Conservation (phyloP, 139 green algal species). For the Volvox reticuliferus region DNA sequence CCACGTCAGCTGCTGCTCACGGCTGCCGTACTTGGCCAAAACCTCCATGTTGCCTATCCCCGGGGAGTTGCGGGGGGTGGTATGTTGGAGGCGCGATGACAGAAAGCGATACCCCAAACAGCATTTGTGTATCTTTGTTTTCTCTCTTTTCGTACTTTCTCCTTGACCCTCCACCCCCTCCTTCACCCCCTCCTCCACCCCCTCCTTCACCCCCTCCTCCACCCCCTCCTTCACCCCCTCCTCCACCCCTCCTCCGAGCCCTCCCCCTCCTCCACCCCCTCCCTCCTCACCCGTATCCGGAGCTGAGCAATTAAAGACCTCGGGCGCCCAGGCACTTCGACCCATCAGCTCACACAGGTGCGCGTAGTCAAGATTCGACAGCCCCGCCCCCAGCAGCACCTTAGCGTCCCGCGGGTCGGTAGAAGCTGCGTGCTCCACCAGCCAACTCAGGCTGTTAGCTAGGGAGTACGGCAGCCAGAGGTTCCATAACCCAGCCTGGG, state of each 20-base stretch:
- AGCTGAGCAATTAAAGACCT: constrained; percentile 99
- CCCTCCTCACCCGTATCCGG: constrained; percentile 88
- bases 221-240: too few relatives aligned
- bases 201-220: too few relatives aligned
- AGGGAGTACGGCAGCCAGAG: constrained; percentile 88
- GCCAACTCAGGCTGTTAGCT: constrained; percentile 38
- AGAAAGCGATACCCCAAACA: too few relatives aligned
- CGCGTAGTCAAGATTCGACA: constrained; percentile 96
- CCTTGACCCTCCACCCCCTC: too few relatives aligned
- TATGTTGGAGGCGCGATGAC: too few relatives aligned
- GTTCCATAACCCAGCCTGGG: constrained; percentile 94
- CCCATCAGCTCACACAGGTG: constrained; percentile 89
- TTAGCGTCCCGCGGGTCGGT: neutral
- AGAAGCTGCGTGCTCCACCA: neutral
- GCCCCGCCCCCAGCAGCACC: constrained; percentile 79
- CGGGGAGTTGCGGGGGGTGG: too few relatives aligned
- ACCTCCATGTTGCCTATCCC: constrained; percentile 97
- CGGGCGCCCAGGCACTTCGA: constrained; percentile 82
- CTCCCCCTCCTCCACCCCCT: too few relatives aligned
- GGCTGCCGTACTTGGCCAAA: constrained; percentile 86
- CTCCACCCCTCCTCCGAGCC: neutral
- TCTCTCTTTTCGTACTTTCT: too few relatives aligned
- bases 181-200: too few relatives aligned
- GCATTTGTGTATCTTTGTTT: too few relatives aligned
- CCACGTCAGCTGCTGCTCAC: constrained; percentile 90